Evolutionary conservation across 306 rosid genomes (phyloP).

Genomic region (Fragaria iinumae): DNA sequence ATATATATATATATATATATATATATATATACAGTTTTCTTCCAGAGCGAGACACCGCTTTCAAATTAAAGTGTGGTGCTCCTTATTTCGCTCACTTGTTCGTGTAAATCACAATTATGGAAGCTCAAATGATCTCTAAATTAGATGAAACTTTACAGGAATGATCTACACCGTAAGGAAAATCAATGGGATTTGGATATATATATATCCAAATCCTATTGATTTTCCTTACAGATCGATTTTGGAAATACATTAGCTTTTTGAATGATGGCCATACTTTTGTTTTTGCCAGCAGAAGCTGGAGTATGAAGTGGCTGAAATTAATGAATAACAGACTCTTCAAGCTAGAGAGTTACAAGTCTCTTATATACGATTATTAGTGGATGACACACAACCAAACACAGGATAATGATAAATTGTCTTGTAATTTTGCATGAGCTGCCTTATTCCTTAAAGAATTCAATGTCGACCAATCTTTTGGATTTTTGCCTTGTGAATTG

Average conservation of each 20-base stretch:
- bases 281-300: not conserved
- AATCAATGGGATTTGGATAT: too few relatives aligned
- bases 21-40: too few relatives aligned
- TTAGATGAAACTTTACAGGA: too few relatives aligned
- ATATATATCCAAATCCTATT: too few relatives aligned
- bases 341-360: not conserved
- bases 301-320: not conserved
- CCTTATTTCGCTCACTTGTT: too few relatives aligned
- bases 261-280: not conserved
- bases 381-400: not conserved
- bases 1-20: too few relatives aligned
- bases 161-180: too few relatives aligned
- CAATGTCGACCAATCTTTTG: not conserved
- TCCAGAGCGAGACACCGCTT: too few relatives aligned
- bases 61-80: too few relatives aligned
- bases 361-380: not conserved
- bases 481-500: not conserved
- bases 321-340: not conserved
- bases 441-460: not conserved
- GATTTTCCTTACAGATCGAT: not conserved
- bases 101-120: too few relatives aligned
- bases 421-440: not conserved
- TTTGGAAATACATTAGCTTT: not conserved
- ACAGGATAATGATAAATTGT: not conserved
- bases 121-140: too few relatives aligned